Base-by-base conservation (phyloP, 2,329 filamentous ascomycete genomes). In the Lachnellula occidentalis region DNA sequence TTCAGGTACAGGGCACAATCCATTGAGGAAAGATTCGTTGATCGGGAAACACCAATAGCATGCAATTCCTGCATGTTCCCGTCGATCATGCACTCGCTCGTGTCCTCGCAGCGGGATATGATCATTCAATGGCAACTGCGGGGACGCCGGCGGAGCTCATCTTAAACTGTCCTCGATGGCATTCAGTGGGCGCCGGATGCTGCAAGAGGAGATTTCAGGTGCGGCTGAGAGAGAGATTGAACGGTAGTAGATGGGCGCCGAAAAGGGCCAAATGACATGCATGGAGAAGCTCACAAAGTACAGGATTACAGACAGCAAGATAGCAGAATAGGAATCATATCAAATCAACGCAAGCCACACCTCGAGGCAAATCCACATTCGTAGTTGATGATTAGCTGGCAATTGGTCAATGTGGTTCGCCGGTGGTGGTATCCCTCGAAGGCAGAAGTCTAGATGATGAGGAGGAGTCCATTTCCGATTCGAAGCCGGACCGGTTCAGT, bases 61-160 rank as follows among this genome's bases (percentile, higher is more conserved):
- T 19, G 36, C 37, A 41, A 34, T 50, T 50, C 6, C 48, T 24
- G 48, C 34, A 42, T 8, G 48, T 22, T 39, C 6, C 48, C 48
- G 34, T 42, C 27, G 34, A 50, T 50, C 48, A 41, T 50, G 34
- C 48, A 50, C 19, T 31, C 27, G 27, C n/a, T 42, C 36, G 48
- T 42, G 36, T 50, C 19, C 34, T 49, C 14, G 27, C 27, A 31
- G 27, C 27, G 21, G 22, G 4, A 41, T 17, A 50, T 45, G 21
- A 15, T 24, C 34, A 39, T 17, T 24, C 9, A 15, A 27, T 39
- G 43, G 21, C 36, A 36, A 36, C 15, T 31, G 36, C 48, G 48
- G 48, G 21, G 22, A 17, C 34, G 37, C 48, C 48, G 48, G 37
- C 12, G 19, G 19, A 19, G 11, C 11, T 19, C 19, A 21, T 43